phyloP scores from a whole-genome alignment of 2,329 filamentous ascomycete species.

The Xylariaceae sp. region DNA sequence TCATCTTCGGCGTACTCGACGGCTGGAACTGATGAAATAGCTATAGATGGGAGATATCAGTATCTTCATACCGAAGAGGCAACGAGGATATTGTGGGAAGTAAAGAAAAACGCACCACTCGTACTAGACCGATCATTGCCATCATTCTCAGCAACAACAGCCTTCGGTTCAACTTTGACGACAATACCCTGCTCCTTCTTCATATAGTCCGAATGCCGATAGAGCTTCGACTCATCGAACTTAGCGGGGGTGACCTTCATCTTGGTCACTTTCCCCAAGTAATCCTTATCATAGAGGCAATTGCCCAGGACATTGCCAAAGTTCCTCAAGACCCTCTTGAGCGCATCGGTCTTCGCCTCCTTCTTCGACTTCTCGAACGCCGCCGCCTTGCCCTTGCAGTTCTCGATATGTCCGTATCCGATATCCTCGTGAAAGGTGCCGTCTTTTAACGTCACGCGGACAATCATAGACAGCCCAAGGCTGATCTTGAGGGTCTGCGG shows the following conservation, averaged over 20 bases:
- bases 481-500: slow-evolving; percentile 73
- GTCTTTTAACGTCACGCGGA: slow-evolving; percentile 84
- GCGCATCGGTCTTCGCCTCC: slow-evolving; percentile 88
- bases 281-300: slow-evolving; percentile 96
- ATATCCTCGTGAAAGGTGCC: slow-evolving; percentile 98
- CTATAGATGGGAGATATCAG: slow-evolving; percentile 32
- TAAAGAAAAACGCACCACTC: slow-evolving; percentile 46
- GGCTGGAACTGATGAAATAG: slow-evolving; percentile 31
- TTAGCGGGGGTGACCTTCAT: slow-evolving; percentile 75
- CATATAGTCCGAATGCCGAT: slow-evolving; percentile 74
- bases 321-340: slow-evolving; percentile 84
- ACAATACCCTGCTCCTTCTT: slow-evolving; percentile 52
- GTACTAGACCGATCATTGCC: slow-evolving; percentile 20
- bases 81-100: too few relatives aligned
- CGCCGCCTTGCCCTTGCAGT: slow-evolving; percentile 88
- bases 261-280: slow-evolving; percentile 83
- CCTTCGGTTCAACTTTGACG: slow-evolving; percentile 23
- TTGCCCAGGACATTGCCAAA: slow-evolving; percentile 98
- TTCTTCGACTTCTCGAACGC: slow-evolving; percentile 99
- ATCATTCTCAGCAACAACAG: slow-evolving; percentile 33
- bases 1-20: slow-evolving; percentile 32
- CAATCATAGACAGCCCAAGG: slow-evolving; percentile 83
- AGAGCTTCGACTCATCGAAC: slow-evolving; percentile 74
- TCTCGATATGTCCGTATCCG: slow-evolving; percentile 94
- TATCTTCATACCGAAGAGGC: too few relatives aligned